Base-by-base conservation (phyloP, 2,329 filamentous ascomycete genomes). In the Pestalotiopsis sp. region DNA sequence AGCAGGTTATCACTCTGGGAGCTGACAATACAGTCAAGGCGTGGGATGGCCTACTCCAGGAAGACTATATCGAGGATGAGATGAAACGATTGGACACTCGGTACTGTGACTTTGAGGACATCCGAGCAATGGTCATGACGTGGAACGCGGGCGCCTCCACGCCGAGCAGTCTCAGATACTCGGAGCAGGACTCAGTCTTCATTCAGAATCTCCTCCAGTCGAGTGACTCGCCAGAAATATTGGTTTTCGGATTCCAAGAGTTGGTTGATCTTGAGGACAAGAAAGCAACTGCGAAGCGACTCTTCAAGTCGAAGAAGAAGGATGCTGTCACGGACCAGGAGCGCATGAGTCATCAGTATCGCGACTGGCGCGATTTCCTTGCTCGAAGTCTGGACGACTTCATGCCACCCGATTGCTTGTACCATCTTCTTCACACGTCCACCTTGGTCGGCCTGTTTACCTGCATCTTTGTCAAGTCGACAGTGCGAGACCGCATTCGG, bases 121-220 rank as follows among this genome's bases (percentile, higher is more conserved):
- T 98, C 67, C 91, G 89, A 62, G 90, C 92, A 13, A 83, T 94
- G 48, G 88, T 97, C 30, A 86, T 98, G 83, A 98, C 94, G 0
- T 99, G 96, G 96, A 99, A 99, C 77, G 95, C 94, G 1, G 96
- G 96, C 1, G 96, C 96, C n/a, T 91, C 92, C 17, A 97, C 96
- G n/a, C 96, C 96, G 0, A 90, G 89, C 68, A 92, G 91, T 74
- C 83, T 98, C 40, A 88, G 92, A 66, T 89, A 92, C 70, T 88
- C 89, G 1, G 86, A 88, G 38, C 82, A 87, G 65, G 93, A 97
- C 74, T 87, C 88, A 11, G 85, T 86, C 57, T 98, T 98, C 78
- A 92, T 98, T 75, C 89, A 90, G 71, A 89, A 95, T 67, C 86
- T 97, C 17, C 84, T 99, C 30, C 88, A 91, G 71, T 88, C 87